Base-by-base conservation (phyloP, 2,329 filamentous ascomycete genomes). In the Botryotinia calthae region DNA sequence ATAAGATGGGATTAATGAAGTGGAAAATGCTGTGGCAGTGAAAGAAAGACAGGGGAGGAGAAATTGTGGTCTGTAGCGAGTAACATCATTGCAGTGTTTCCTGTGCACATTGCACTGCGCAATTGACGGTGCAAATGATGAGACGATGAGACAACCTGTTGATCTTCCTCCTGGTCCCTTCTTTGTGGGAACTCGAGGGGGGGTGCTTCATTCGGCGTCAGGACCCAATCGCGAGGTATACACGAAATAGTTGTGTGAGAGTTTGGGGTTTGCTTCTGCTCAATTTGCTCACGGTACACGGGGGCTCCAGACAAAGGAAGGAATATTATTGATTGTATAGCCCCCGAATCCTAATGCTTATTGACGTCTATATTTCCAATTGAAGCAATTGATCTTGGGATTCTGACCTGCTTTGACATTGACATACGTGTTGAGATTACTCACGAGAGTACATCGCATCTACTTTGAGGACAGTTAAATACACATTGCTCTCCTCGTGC, bases 381-480 rank as follows among this genome's bases (percentile, higher is more conserved):
- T 31, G 25, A 44, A 64, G 61, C n/a, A 31, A 31, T 64, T 64
- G 40, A 64, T 46, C 40, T 31, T 31, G 61, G 8, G 40, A 31
- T 40, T 64, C n/a, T 63, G 22, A 64, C 8, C 61, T 63, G 40
- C 61, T 44, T 63, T 63, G 40, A 42, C 61, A 28, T 37, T 63
- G 37, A 63, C 37, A 16, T 63, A 20, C 37, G 25, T 18, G 40
- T 28, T 63, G 61, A 54, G 51, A n/a, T 54, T 54, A 1, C 56
- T 59, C 56, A 10, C 28, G 22, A 34, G 51, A 54, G n/a, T 28
- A 28, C 56, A 59, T 34, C 56, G 34, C 28, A 59, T 59, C 28
- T 59, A 59, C 61, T 44, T 63, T 8, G 37, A 62, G 59, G 28
- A 40, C 25, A 28, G 40, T 28, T 25, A 20, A 20, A 63, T 63